These are phyloP conservation scores for Microdochium trichocladiopsis DNA, from an alignment of 2,329 filamentous ascomycete species.

Conservation along the genomic window DNA sequence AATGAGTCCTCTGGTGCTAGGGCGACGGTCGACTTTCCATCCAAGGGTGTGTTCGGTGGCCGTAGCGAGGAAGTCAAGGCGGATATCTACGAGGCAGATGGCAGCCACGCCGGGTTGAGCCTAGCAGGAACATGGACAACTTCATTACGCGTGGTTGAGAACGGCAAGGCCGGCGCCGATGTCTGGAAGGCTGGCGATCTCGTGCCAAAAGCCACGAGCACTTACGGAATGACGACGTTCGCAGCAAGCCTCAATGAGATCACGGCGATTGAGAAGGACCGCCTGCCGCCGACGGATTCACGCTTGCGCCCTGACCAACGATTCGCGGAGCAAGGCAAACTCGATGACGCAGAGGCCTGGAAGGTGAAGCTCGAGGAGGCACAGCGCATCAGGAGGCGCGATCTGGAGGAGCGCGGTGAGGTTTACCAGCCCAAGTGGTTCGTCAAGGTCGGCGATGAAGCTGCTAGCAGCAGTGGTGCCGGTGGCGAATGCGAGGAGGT, in stretches of 20 bases:
- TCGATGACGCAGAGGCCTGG: slow-evolving; percentile 76
- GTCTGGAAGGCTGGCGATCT: slow-evolving; percentile 76
- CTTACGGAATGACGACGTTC: slow-evolving; percentile 85
- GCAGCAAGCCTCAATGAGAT: slow-evolving; percentile 83
- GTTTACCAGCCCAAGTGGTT: slow-evolving; percentile 80
- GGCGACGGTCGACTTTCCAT: slow-evolving; percentile 83
- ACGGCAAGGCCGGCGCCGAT: slow-evolving; percentile 53
- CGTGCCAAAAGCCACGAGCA: slow-evolving; percentile 70
- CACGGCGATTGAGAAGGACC: slow-evolving; percentile 68
- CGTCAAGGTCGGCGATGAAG: slow-evolving; percentile 54
- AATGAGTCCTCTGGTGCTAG: slow-evolving; percentile 82
- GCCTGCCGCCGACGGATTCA: slow-evolving; percentile 74
- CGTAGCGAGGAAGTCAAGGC: slow-evolving; percentile 84
- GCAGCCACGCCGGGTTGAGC: slow-evolving; percentile 57
- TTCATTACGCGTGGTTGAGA: slow-evolving; percentile 58
- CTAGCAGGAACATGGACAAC: slow-evolving; percentile 81
- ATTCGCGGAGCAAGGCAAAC: slow-evolving; percentile 70
- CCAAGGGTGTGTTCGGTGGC: slow-evolving; percentile 95
- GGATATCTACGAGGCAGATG: slow-evolving; percentile 62
- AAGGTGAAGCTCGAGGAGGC: slow-evolving; percentile 82
- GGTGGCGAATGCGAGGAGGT: slow-evolving; percentile 52
- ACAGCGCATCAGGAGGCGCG: slow-evolving; percentile 67
- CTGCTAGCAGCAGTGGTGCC: slow-evolving; percentile 5
- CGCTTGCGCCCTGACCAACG: slow-evolving; percentile 83
- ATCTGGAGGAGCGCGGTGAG: slow-evolving; percentile 69